Percentiles rank a stretch among this genome's conserved stretches.
Evolutionary conservation across 495 filamentous ascomycete genomes (phyloP).

Genomic region (Podospora pseudoanserina): DNA sequence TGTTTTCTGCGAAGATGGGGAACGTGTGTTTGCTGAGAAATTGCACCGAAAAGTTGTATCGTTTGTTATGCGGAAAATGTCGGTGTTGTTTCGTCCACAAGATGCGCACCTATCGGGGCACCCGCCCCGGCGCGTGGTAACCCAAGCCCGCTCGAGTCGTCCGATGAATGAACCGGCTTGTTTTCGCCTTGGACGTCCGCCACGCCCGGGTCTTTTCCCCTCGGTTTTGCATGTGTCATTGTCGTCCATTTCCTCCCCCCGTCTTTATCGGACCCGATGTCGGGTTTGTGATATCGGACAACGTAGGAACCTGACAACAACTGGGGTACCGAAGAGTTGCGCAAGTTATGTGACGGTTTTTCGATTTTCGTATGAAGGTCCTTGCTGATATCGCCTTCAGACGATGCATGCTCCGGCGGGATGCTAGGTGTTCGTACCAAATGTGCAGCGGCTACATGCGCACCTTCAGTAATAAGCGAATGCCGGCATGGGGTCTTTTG

Average conservation of each 20-base stretch:
- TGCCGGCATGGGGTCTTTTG: slow-evolving; percentile 17
- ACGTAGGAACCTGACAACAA: background rate
- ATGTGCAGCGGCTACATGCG: slow-evolving; percentile 21
- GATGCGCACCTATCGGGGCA: slow-evolving; percentile 3
- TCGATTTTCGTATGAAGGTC: slow-evolving; percentile 1
- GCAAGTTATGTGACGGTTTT: slow-evolving; percentile 5
- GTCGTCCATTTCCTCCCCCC: background rate
- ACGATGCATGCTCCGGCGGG: slow-evolving; percentile 12
- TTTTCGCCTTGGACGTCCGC: background rate
- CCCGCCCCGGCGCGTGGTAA: background rate
- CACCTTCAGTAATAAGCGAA: slow-evolving; percentile 25
- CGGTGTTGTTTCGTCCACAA: background rate
- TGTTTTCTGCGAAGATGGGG: background rate
- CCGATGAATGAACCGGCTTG: background rate
- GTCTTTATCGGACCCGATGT: background rate
- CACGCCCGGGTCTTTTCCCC: background rate
- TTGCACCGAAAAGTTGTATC: background rate
- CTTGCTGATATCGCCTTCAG: background rate
- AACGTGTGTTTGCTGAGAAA: background rate
- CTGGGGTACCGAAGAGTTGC: background rate
- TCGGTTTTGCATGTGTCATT: background rate
- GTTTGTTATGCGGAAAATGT: background rate
- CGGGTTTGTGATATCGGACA: background rate
- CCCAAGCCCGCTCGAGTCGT: background rate
- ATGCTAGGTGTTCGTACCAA: slow-evolving; percentile 12